Percentiles rank a stretch among this genome's conserved stretches.
Conservation (phyloP, 805 yeast species). For the Wickerhamomyces subpelliculosus region DNA sequence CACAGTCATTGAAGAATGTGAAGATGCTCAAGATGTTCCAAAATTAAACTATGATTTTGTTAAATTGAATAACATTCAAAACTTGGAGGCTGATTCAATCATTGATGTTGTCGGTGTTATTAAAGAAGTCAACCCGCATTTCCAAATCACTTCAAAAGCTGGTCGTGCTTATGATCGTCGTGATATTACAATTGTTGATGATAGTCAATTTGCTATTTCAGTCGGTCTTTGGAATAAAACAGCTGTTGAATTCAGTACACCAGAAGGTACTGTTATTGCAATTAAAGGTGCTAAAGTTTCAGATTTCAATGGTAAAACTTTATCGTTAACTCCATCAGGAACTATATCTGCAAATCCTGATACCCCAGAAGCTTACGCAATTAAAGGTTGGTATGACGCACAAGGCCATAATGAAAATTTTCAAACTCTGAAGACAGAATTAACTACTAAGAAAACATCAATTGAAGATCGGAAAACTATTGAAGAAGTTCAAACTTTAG, state of each 20-base stretch:
- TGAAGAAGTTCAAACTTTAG: slow-evolving; percentile 54
- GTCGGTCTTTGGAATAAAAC: slow-evolving; percentile 88
- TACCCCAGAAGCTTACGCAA: slow-evolving; percentile 74
- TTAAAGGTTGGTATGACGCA: slow-evolving; percentile 93
- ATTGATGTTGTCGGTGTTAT: slow-evolving; percentile 87
- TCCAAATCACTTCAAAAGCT: slow-evolving; percentile 79
- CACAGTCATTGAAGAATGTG: slow-evolving; percentile 64
- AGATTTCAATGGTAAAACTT: slow-evolving; percentile 81
- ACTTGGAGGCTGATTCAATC: slow-evolving; percentile 60
- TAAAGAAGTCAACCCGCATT: slow-evolving; percentile 65
- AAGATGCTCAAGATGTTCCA: slow-evolving; percentile 64
- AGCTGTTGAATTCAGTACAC: slow-evolving; percentile 69
- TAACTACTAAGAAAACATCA: slow-evolving; percentile 31
- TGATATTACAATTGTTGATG: slow-evolving; percentile 81
- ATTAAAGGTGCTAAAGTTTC: slow-evolving; percentile 84
- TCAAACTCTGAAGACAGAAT: slow-evolving; percentile 52
- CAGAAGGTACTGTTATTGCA: slow-evolving; percentile 82
- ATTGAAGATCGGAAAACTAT: slow-evolving; percentile 60
- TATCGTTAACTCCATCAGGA: slow-evolving; percentile 76
- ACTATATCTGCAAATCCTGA: slow-evolving; percentile 79
- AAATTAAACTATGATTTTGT: slow-evolving; percentile 71
- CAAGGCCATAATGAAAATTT: slow-evolving; percentile 61
- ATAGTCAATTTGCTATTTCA: slow-evolving; percentile 63
- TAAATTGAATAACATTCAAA: slow-evolving; percentile 57
- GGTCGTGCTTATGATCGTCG: slow-evolving; percentile 92